Evolutionary conservation across 78 protist species (phyloP).

Genomic region (Diacronema lutheri): DNA sequence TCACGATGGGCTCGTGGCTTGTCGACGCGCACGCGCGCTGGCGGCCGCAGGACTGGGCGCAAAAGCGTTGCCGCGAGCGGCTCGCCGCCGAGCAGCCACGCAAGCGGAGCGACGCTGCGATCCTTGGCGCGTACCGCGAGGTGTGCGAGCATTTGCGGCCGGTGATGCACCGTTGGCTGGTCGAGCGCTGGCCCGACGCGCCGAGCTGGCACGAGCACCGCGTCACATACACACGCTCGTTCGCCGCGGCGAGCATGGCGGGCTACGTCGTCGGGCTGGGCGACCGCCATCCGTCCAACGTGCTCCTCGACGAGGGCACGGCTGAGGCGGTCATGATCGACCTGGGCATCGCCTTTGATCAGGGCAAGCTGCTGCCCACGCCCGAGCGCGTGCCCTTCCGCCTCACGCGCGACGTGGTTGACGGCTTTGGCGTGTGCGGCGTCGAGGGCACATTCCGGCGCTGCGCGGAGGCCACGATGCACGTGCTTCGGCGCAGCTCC

Average conservation of each 20-base stretch:
- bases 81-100: not conserved
- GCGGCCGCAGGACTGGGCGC: not conserved
- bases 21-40: slow-evolving; percentile 41
- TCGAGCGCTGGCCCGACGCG: slow-evolving; percentile 52
- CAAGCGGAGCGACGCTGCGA: not conserved
- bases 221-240: slow-evolving; percentile 46
- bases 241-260: slow-evolving; percentile 60
- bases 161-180: slow-evolving; percentile 71
- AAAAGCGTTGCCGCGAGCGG: not conserved
- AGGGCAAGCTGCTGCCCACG: slow-evolving; percentile 49
- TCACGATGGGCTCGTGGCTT: slow-evolving; percentile 52
- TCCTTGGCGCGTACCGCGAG: not conserved
- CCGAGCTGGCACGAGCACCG: slow-evolving; percentile 56
- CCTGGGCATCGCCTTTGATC: slow-evolving; percentile 79
- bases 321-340: slow-evolving; percentile 83
- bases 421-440: slow-evolving; percentile 51
- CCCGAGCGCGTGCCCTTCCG: slow-evolving; percentile 74
- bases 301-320: slow-evolving; percentile 67
- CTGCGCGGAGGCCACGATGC: slow-evolving; percentile 37
- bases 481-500: slow-evolving; percentile 42
- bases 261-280: slow-evolving; percentile 88
- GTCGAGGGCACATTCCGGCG: slow-evolving; percentile 61
- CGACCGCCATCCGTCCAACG: slow-evolving; percentile 77
- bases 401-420: slow-evolving; percentile 73
- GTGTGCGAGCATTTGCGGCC: slow-evolving; percentile 51